Evolutionary conservation across 2,329 filamentous ascomycete species (phyloP).

Genomic region (Fusarium sp.): DNA sequence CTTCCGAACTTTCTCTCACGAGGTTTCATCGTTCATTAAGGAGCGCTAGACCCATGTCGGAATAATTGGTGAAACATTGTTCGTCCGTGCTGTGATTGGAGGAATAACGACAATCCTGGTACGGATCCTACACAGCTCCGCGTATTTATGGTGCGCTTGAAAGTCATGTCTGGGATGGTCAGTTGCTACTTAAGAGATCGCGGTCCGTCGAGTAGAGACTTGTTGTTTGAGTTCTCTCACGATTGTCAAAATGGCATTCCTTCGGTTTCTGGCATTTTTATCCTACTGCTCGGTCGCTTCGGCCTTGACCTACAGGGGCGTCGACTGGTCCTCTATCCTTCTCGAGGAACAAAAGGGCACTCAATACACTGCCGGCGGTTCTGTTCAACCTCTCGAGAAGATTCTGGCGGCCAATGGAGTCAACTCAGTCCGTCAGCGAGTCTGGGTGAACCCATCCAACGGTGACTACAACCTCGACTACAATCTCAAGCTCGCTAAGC

Average conservation of each 20-base stretch:
- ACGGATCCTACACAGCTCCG: not conserved
- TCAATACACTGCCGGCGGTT: constrained; percentile 67
- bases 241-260: constrained; percentile 18
- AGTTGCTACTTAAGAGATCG: constrained; percentile 1
- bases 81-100: not conserved
- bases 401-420: constrained; percentile 70
- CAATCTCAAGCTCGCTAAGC: constrained; percentile 72
- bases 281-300: constrained; percentile 36
- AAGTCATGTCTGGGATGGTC: too few species aligned
- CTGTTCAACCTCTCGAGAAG: constrained; percentile 64
- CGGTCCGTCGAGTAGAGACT: not conserved
- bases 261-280: constrained; percentile 18
- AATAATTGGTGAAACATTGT: not conserved
- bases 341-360: constrained; percentile 70
- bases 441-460: constrained; percentile 75
- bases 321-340: constrained; percentile 74
- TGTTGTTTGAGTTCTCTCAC: too few species aligned
- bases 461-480: constrained; percentile 75
- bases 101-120: constrained; percentile 8
- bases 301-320: constrained; percentile 70
- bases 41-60: not conserved
- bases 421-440: constrained; percentile 74
- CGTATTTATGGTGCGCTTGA: not conserved
- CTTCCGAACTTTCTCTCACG: not conserved
- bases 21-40: constrained; percentile 19